phyloP scores from a whole-genome alignment of 805 yeast species.

The Yamadazyma tumulicola region DNA sequence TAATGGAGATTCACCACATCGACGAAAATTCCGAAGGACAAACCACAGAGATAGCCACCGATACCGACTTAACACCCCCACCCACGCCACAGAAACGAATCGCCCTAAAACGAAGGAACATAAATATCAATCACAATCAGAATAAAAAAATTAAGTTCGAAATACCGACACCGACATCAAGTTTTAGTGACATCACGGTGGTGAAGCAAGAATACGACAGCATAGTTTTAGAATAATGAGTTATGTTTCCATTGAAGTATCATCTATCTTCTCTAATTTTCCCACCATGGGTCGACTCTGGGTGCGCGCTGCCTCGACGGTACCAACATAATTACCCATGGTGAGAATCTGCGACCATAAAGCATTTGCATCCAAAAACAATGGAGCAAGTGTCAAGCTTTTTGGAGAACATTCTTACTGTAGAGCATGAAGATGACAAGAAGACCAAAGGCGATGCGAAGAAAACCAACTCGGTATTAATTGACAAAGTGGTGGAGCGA shows the following conservation, averaged over 20 bases:
- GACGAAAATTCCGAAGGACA: too few species aligned
- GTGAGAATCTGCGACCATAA: too few species aligned
- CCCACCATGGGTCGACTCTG: too few species aligned
- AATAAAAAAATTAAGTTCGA: constrained; percentile 14
- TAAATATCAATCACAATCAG: constrained; percentile 12
- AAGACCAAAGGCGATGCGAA: constrained; percentile 4
- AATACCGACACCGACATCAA: constrained; percentile 34
- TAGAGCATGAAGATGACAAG: constrained; percentile 16
- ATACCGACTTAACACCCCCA: constrained; percentile 13
- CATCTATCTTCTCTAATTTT: too few species aligned
- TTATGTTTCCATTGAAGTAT: too few species aligned
- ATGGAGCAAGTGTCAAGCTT: constrained; percentile 40
- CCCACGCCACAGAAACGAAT: constrained; percentile 11
- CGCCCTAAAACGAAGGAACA: constrained; percentile 18
- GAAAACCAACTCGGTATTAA: constrained; percentile 23
- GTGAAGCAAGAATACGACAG: constrained; percentile 9
- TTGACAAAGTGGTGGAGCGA: constrained; percentile 72
- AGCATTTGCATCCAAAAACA: neutral
- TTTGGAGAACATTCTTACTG: constrained; percentile 32
- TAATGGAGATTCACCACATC: too few species aligned
- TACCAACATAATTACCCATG: too few species aligned
- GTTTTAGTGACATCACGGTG: constrained; percentile 22
- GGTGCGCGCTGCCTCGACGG: too few species aligned
- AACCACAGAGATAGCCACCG: constrained; percentile 5
- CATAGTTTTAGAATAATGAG: too few species aligned